These are phyloP conservation scores for Turnera subulata DNA, from an alignment of 345 rosid genomes.

Conservation along the genomic window DNA sequence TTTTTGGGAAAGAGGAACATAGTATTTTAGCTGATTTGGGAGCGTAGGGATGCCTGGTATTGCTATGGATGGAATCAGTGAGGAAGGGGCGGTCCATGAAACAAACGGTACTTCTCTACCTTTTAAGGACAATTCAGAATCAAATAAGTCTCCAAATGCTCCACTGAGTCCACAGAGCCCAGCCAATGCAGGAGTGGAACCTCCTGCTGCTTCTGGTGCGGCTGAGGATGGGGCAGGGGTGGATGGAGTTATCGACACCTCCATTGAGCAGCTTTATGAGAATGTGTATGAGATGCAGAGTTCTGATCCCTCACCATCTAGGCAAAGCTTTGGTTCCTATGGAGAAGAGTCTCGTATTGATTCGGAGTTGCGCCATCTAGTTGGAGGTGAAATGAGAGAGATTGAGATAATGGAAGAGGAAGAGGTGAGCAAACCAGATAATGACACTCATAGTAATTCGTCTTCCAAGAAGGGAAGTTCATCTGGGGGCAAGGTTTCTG, in stretches of 20 bases:
- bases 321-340: constrained; percentile 28
- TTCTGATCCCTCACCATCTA: constrained; percentile 29
- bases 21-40: constrained; percentile 25
- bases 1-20: constrained; percentile 10
- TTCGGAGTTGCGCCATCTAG: constrained; percentile 31
- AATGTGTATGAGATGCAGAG: constrained; percentile 37
- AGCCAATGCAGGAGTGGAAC: constrained; percentile 12
- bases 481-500: constrained; percentile 42
- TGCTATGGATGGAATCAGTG: constrained; percentile 42
- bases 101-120: constrained; percentile 28
- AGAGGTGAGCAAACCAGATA: constrained; percentile 40
- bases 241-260: constrained; percentile 21
- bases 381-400: constrained; percentile 33
- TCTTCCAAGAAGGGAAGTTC: constrained; percentile 42
- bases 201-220: no score
- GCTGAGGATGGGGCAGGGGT: constrained; percentile 16
- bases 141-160: constrained; percentile 30
- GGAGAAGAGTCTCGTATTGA: constrained; percentile 35
- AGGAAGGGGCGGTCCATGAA: constrained; percentile 32
- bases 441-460: constrained; percentile 33
- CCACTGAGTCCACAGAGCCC: constrained; percentile 31
- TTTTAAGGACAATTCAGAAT: constrained; percentile 35
- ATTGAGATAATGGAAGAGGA: constrained; percentile 34
- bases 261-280: constrained; percentile 34
- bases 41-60: constrained; percentile 47